Base-by-base conservation (phyloP, 1,284 basidiomycete species). In the Apiotrichum akiyoshidainum region DNA sequence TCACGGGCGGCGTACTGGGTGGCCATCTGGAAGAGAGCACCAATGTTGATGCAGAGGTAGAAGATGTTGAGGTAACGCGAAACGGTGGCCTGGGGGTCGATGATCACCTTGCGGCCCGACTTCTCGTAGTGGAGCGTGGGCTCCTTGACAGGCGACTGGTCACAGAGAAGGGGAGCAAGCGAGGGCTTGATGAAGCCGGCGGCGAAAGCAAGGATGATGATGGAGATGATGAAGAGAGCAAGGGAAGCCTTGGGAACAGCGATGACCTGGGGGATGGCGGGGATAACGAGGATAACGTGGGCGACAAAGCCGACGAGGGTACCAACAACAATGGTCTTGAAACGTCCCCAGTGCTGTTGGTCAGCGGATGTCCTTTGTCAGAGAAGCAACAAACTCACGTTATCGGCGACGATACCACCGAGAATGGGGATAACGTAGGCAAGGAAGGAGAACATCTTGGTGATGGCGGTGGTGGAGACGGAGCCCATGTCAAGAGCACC, bases 251-350 rank as follows among this genome's bases (percentile, higher is more conserved):
- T 54, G 19, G 60, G 57, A 19, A 68, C 55, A 2, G 58, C 37
- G 50, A 79, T 70, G 46, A 79, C 71, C 9, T 53, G 49, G 0
- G 77, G 77, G 51, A 78, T 72, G 46, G 74, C 70, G 16, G 72
- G 64, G 44, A 75, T 66, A 12, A 52, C 65, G 39, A 76, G 65
- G 54, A 75, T 54, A 46, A 74, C 47, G 61, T 77, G 73, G 19
- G 74, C 66, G 45, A 75, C 26, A 33, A 57, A 60, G 42, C 75
- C 75, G 46, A 76, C 51, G 33, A 55, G 57, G 11, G 62, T 68
- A 45, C 77, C 76, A 57, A 83, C 75, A 61, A 81, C 82, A 61
- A 88, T 82, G 1, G 88, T 88, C 74, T 87, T 87, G 81, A 83
- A 89, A 26, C 87, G 83, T 46, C 88, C 88, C 81, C 51, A 85